Percentiles rank a stretch among this genome's conserved stretches.
These are phyloP conservation scores for Neoarthrinium moseri DNA, from an alignment of 2,329 filamentous ascomycete species.

Conservation along the genomic window DNA sequence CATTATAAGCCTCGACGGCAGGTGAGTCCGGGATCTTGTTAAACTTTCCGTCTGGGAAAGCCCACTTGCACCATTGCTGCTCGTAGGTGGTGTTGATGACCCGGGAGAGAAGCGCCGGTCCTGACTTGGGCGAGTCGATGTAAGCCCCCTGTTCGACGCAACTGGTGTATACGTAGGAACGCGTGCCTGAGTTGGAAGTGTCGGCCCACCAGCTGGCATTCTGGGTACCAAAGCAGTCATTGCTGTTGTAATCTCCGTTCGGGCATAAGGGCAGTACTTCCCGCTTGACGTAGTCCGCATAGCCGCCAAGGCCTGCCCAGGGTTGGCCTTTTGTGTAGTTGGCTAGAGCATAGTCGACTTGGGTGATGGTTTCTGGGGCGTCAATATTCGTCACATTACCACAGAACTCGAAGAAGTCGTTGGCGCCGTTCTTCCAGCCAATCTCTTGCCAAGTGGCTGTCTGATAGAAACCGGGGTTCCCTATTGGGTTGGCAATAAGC, in stretches of 20 bases:
- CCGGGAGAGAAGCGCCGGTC: conserved; percentile 45
- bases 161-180: conserved; percentile 50
- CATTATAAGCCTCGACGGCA: conserved; percentile 38
- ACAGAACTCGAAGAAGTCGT: conserved; percentile 53
- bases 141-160: conserved; percentile 49
- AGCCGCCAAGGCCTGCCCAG: conserved; percentile 50
- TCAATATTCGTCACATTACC: conserved; percentile 47
- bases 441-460: conserved; percentile 54
- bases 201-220: conserved; percentile 42
- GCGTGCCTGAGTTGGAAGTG: conserved; percentile 33
- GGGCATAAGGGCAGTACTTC: conserved; percentile 40
- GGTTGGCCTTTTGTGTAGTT: conserved; percentile 47
- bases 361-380: conserved; percentile 39
- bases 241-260: conserved; percentile 37
- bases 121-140: conserved; percentile 41
- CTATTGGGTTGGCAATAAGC: conserved; percentile 45
- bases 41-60: conserved; percentile 44
- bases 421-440: conserved; percentile 43
- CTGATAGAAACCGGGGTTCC: conserved; percentile 47
- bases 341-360: conserved; percentile 42
- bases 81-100: conserved; percentile 47
- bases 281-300: conserved; percentile 49
- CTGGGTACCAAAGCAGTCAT: conserved; percentile 41
- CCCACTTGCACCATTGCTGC: conserved; percentile 55
- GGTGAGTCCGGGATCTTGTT: conserved; percentile 43